Conservation (phyloP, 73 alveolate species). For the Tetrahymena malaccensis region DNA sequence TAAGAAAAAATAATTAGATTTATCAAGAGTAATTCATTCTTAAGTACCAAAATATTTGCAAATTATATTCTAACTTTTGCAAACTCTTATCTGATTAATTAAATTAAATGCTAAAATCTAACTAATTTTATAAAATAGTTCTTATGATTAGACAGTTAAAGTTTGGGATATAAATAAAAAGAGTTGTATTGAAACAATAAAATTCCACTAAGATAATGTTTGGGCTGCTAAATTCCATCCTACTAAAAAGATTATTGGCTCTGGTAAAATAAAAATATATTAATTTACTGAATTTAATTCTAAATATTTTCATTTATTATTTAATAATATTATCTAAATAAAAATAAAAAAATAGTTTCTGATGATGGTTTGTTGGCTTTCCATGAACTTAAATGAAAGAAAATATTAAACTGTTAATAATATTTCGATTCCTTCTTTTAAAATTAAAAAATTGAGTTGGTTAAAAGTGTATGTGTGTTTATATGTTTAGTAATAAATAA, state of each 20-base stretch:
- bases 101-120: no score
- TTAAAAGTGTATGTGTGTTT: neutral
- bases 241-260: constrained; percentile 28
- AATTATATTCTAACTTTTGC: no score
- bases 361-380: neutral
- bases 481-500: neutral
- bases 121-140: neutral
- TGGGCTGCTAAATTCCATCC: constrained; percentile 32
- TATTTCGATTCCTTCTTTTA: neutral
- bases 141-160: constrained; percentile 31
- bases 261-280: constrained; percentile 5
- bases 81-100: no score
- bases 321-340: neutral
- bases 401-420: neutral
- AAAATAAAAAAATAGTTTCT: neutral
- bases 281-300: no score
- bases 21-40: no score
- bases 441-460: neutral
- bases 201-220: constrained; percentile 28
- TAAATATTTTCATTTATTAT: neutral
- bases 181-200: neutral
- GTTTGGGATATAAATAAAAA: constrained; percentile 27
- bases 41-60: no score
- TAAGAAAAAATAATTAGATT: no score
- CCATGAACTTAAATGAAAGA: neutral